phyloP scores from a whole-genome alignment of 2,329 filamentous ascomycete genomes.

The Aspergillus brasiliensis region DNA sequence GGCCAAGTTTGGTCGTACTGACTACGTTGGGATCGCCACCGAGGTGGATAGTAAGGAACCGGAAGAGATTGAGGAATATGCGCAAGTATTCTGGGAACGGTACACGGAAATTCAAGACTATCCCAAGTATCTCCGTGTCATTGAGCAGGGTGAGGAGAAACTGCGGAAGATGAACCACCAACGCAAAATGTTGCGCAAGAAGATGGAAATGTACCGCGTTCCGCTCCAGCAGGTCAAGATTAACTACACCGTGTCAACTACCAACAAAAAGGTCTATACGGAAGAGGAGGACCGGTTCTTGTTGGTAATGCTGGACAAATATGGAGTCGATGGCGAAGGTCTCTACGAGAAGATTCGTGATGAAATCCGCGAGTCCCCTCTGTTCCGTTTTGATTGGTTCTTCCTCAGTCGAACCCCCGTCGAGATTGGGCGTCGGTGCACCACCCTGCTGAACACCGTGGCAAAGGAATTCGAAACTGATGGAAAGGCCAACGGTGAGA shows the following conservation, averaged over 20 bases:
- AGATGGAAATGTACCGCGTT: slow-evolving; percentile 95
- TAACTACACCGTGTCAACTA: slow-evolving; percentile 98
- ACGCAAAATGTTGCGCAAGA: slow-evolving; percentile 88
- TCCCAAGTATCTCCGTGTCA: slow-evolving; percentile 81
- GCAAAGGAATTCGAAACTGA: slow-evolving; percentile 87
- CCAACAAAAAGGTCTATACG: slow-evolving; percentile 99
- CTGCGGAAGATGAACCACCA: slow-evolving; percentile 87
- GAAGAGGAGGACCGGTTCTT: slow-evolving; percentile 97
- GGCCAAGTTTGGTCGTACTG: slow-evolving; percentile 84
- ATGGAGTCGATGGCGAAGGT: slow-evolving; percentile 86
- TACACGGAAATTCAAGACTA: slow-evolving; percentile 90
- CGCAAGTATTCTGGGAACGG: slow-evolving; percentile 94
- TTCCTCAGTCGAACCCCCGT: slow-evolving; percentile 92
- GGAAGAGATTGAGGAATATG: slow-evolving; percentile 84
- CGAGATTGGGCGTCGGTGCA: slow-evolving; percentile 89
- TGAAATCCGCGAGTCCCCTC: slow-evolving; percentile 88
- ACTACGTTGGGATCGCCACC: slow-evolving; percentile 80
- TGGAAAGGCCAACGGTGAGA: slow-evolving; percentile 60
- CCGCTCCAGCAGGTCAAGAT: slow-evolving; percentile 97
- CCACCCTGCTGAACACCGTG: slow-evolving; percentile 89
- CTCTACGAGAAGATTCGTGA: slow-evolving; percentile 96
- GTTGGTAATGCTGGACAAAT: slow-evolving; percentile 87
- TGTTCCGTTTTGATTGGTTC: slow-evolving; percentile 99
- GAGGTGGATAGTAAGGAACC: slow-evolving; percentile 90
- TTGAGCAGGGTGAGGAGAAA: slow-evolving; percentile 91